Base-by-base conservation (phyloP, 1,284 basidiomycete species). In the Rhodotorula mucilaginosa region DNA sequence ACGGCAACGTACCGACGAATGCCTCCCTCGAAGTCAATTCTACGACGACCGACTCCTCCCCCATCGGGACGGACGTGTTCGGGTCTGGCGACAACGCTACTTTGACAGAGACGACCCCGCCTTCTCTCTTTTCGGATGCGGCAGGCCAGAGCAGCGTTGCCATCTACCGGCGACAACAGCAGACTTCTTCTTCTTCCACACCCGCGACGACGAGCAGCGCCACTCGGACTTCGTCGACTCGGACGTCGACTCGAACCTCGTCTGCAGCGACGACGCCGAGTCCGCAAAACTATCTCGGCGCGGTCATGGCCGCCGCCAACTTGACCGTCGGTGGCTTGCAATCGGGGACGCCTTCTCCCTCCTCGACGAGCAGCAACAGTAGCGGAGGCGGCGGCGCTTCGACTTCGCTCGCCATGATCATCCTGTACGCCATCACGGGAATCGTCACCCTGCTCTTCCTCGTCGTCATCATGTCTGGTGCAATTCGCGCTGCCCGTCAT, bases 381-480 rank as follows among this genome's bases (percentile, higher is more conserved):
- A 29, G n/a, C 46, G 39, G 56, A 2, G 68, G 52, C 21, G 39
- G 61, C 29, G 63, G 64, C 10, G 69, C 69, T 10, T 75, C 69
- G 48, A 92, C 91, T 0, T 92, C 91, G 16, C 81, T 92, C 58
- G 90, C 90, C 12, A 92, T 92, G 90, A 77, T 80, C 67, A 76
- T 80, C 46, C 61, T 71, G 10, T 71, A 72, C 57, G 64, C 60
- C 34, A 69, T 80, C 71, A 80, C 79, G 0, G 79, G 77, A 68
- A 89, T 93, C 64, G 91, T 91, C 51, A 87, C 88, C 19, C 83
- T 93, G 39, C 91, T 96, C 81, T 88, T 88, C 77, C 82, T 89
- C 47, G 88, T 94, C 74, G 77, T 80, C 57, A 90, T 95, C 74
- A 82, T 91, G 26, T 89, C 89, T 46, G 92, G 92, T 21, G 90